Evolutionary conservation across 2,329 filamentous ascomycete genomes (phyloP).

Genomic region (Ceratocystis cubensis): DNA sequence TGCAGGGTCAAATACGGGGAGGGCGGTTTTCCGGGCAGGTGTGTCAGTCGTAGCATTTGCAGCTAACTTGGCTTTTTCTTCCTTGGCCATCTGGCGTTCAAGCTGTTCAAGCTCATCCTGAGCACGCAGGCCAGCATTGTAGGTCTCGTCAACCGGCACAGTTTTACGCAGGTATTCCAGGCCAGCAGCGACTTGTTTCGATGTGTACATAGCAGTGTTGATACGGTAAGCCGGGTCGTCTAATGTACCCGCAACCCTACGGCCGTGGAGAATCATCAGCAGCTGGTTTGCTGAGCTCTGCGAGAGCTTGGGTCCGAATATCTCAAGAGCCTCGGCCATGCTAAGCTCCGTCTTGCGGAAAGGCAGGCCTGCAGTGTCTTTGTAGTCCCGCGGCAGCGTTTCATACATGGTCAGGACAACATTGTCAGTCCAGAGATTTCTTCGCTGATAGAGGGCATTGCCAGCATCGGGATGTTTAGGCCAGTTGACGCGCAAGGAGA

Average conservation of each 20-base stretch:
- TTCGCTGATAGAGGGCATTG: constrained; percentile 7
- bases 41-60: constrained; percentile 20
- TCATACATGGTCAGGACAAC: constrained; percentile 40
- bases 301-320: constrained; percentile 41
- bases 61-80: constrained; percentile 21
- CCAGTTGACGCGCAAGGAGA: constrained; percentile 18
- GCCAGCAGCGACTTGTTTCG: constrained; percentile 34
- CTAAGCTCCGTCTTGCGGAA: constrained; percentile 41
- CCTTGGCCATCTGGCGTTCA: constrained; percentile 30
- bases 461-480: constrained; percentile 4
- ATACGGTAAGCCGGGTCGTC: constrained; percentile 42
- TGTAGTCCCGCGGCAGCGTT: constrained; percentile 45
- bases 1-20: constrained; percentile 22
- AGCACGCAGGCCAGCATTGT: constrained; percentile 48
- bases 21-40: constrained; percentile 24
- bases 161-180: constrained; percentile 44
- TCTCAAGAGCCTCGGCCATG: constrained; percentile 33
- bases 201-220: constrained; percentile 36
- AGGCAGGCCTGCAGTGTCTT: constrained; percentile 41
- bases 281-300: constrained; percentile 39
- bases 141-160: constrained; percentile 46
- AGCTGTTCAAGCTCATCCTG: constrained; percentile 48
- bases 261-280: constrained; percentile 47
- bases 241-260: constrained; percentile 50
- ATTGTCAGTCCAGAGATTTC: constrained; percentile 22